Percentiles rank a stretch among this genome's conserved stretches.
Conservation (phyloP, 2,329 filamentous ascomycete species). For the Dactylellina sp. region DNA sequence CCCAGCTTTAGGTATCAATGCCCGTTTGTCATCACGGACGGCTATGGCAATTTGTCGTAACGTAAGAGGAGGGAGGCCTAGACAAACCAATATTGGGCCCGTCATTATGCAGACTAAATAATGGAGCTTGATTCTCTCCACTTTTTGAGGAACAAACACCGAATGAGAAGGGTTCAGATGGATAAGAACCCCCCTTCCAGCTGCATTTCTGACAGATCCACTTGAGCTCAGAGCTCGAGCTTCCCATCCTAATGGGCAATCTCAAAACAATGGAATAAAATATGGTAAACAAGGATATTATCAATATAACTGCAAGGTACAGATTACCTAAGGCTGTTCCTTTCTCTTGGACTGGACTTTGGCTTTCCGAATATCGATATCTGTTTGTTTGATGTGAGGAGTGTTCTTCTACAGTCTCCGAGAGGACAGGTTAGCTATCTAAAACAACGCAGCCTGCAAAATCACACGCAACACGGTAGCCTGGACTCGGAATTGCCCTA, state of each 20-base stretch:
- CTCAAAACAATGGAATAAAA: background rate
- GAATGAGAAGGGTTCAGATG: slow-evolving; percentile 1
- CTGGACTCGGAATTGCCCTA: background rate
- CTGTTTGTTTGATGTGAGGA: background rate
- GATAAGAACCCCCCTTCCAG: background rate
- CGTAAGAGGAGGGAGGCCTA: slow-evolving; percentile 26
- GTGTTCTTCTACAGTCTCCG: background rate
- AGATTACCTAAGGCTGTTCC: slow-evolving; percentile 2
- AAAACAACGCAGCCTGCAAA: slow-evolving; percentile 10
- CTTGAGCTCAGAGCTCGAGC: background rate
- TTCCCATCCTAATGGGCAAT: slow-evolving; percentile 15
- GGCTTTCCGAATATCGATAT: background rate
- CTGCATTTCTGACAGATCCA: slow-evolving; percentile 13
- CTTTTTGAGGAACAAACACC: slow-evolving; percentile 21
- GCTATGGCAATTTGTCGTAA: slow-evolving; percentile 17
- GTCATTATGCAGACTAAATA: slow-evolving; percentile 23
- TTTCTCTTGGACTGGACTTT: background rate
- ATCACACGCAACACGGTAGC: slow-evolving; percentile 31
- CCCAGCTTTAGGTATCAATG: slow-evolving; percentile 21
- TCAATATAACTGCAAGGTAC: slow-evolving; percentile 15
- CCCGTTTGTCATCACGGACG: slow-evolving; percentile 21
- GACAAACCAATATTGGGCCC: slow-evolving; percentile 6
- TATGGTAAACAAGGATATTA: slow-evolving; percentile 20
- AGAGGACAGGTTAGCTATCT: background rate
- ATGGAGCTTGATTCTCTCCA: background rate